These are phyloP conservation scores for Mycosarcoma mackinlayi DNA, from an alignment of 1,284 basidiomycete species.

Conservation along the genomic window DNA sequence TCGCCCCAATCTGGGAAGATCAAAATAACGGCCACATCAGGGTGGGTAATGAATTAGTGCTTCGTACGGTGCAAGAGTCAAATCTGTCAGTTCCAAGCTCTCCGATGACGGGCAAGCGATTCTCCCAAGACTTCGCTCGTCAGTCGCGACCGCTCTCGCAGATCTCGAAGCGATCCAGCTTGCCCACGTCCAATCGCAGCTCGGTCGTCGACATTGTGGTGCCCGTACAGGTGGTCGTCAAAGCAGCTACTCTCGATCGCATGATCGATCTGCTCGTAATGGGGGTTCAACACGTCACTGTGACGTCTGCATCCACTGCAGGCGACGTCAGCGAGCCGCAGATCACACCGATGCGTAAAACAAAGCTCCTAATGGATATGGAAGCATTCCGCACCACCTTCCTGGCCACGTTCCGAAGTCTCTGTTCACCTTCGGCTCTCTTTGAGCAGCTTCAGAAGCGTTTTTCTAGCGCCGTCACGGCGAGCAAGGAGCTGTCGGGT, in stretches of 20 bases:
- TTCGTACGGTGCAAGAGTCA: slow-evolving; percentile 40
- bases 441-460: slow-evolving; percentile 63
- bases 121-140: slow-evolving; percentile 59
- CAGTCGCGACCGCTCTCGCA: slow-evolving; percentile 56
- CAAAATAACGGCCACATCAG: slow-evolving; percentile 23
- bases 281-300: slow-evolving; percentile 59
- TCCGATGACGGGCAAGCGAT: slow-evolving; percentile 56
- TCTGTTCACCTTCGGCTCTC: slow-evolving; percentile 54
- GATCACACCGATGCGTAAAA: slow-evolving; percentile 27
- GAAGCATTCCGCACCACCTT: slow-evolving; percentile 55
- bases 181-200: slow-evolving; percentile 62
- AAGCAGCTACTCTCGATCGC: slow-evolving; percentile 58
- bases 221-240: slow-evolving; percentile 52
- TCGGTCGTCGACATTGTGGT: slow-evolving; percentile 55
- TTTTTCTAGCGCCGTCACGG: slow-evolving; percentile 59
- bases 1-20: slow-evolving; percentile 21
- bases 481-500: slow-evolving; percentile 59
- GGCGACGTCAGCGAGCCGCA: slow-evolving; percentile 25
- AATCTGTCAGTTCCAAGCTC: slow-evolving; percentile 47
- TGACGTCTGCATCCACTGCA: slow-evolving; percentile 14
- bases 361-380: slow-evolving; percentile 56
- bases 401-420: slow-evolving; percentile 58
- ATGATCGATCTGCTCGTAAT: slow-evolving; percentile 66
- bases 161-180: slow-evolving; percentile 59
- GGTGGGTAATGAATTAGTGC: slow-evolving; percentile 56